These are phyloP conservation scores for Saturnispora galanensis DNA, from an alignment of 805 yeast species.

Conservation along the genomic window DNA sequence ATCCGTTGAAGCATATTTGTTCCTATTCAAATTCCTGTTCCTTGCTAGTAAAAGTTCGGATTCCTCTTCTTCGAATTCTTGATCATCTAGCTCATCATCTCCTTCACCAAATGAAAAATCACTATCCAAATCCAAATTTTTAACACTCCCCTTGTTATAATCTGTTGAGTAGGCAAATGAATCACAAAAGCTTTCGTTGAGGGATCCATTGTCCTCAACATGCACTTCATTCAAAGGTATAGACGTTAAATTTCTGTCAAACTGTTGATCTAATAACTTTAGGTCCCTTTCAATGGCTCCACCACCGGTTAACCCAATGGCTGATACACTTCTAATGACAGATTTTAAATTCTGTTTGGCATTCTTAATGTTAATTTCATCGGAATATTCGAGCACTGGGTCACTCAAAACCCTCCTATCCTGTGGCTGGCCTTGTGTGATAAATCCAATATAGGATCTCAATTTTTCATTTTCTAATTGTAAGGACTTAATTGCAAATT, in stretches of 20 bases:
- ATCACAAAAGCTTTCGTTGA: conserved; percentile 6
- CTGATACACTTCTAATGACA: conserved; percentile 27
- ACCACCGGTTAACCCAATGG: conserved; percentile 18
- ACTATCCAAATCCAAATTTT: conserved; percentile 24
- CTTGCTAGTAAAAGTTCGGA: background rate
- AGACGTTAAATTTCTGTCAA: background rate
- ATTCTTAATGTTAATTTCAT: conserved; percentile 40
- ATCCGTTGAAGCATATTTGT: conserved; percentile 10
- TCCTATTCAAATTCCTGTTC: conserved; percentile 6
- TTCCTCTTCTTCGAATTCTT: background rate
- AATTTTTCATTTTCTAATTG: conserved; percentile 47
- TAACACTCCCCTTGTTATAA: conserved; percentile 18
- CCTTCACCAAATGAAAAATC: conserved; percentile 19
- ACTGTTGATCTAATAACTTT: background rate
- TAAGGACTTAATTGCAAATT: conserved; percentile 44
- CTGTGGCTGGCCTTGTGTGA: conserved; percentile 29
- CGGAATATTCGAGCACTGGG: conserved; percentile 37
- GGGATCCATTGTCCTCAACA: background rate
- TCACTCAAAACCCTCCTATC: conserved; percentile 17
- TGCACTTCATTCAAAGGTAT: no score
- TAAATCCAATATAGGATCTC: conserved; percentile 47
- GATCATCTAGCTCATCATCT: conserved; percentile 10
- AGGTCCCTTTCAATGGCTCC: conserved; percentile 3
- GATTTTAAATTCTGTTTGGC: conserved; percentile 35
- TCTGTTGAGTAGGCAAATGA: conserved; percentile 15